Conservation (phyloP, 2,329 filamentous ascomycete species). For the Cladobotryum protrusum region DNA sequence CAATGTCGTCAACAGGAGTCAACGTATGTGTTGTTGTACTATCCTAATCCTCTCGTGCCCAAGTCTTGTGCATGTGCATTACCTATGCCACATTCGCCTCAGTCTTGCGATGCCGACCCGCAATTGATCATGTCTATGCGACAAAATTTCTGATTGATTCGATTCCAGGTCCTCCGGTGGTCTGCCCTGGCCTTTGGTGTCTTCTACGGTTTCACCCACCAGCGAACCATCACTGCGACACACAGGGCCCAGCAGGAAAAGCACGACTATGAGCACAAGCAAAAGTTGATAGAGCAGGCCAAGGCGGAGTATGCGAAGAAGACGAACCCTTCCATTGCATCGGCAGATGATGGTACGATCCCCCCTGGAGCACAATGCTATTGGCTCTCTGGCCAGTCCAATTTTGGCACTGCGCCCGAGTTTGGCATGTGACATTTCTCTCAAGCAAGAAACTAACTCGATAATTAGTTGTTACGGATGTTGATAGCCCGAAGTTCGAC, state of each 20-base stretch:
- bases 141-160: conserved; percentile 22
- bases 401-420: background rate
- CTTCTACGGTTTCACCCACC: conserved; percentile 94
- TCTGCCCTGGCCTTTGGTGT: conserved; percentile 86
- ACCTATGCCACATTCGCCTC: background rate
- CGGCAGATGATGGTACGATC: conserved; percentile 27
- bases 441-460: background rate
- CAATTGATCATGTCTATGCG: conserved; percentile 9
- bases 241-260: conserved; percentile 66
- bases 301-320: conserved; percentile 81
- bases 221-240: conserved; percentile 68
- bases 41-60: conserved; percentile 1
- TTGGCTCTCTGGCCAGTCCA: too few relatives aligned
- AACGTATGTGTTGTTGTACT: conserved; percentile 48
- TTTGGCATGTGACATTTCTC: too few relatives aligned
- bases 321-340: conserved; percentile 49
- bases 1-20: conserved; percentile 64
- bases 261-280: conserved; percentile 85
- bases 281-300: conserved; percentile 84
- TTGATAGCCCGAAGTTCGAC: conserved; percentile 84
- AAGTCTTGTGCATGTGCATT: conserved; percentile 19
- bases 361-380: background rate
- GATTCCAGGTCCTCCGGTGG: conserved; percentile 83
- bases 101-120: conserved; percentile 4
- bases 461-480: conserved; percentile 48